Evolutionary conservation across 176 grass and related monocot species (phyloP).

Genomic region (Aegilops umbellulata): DNA sequence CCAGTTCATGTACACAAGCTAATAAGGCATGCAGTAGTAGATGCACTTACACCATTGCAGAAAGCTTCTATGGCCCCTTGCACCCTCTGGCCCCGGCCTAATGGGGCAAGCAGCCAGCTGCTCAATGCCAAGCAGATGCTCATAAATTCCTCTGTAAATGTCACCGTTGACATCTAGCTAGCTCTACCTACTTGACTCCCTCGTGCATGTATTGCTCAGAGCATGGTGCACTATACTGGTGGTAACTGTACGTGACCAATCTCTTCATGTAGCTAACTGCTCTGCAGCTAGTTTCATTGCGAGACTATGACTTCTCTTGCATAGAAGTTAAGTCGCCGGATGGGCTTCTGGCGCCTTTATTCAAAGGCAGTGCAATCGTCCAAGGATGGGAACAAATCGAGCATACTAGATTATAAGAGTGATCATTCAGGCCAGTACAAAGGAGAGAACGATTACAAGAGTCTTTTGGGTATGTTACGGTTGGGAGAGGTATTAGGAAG

Average conservation of each 20-base stretch:
- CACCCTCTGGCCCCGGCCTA: not conserved
- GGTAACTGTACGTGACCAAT: not conserved
- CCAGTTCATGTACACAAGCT: not conserved
- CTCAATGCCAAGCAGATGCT: not conserved
- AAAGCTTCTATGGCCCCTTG: slow-evolving; percentile 1
- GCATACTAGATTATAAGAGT: not conserved
- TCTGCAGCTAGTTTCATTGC: slow-evolving; percentile 4
- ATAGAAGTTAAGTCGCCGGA: not conserved
- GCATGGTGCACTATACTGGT: not conserved
- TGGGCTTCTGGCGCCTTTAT: not conserved
- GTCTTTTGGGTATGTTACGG: slow-evolving; percentile 11
- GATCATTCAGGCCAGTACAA: not conserved
- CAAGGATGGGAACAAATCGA: slow-evolving; percentile 14
- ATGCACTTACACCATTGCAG: slow-evolving; percentile 12
- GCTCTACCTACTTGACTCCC: not conserved
- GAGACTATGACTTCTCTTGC: slow-evolving; percentile 1
- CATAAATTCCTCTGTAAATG: slow-evolving; percentile 15
- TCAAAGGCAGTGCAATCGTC: not conserved
- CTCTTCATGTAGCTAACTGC: not conserved
- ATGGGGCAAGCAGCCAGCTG: not conserved
- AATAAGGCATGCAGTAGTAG: not conserved
- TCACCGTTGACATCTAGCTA: slow-evolving; percentile 20
- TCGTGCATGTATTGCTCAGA: not conserved
- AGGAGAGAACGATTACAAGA: slow-evolving; percentile 10
- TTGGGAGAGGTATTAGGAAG: not conserved